phyloP scores from a whole-genome alignment of 768 basidiomycete species.

The Tylopilus rubrobrunneus region DNA sequence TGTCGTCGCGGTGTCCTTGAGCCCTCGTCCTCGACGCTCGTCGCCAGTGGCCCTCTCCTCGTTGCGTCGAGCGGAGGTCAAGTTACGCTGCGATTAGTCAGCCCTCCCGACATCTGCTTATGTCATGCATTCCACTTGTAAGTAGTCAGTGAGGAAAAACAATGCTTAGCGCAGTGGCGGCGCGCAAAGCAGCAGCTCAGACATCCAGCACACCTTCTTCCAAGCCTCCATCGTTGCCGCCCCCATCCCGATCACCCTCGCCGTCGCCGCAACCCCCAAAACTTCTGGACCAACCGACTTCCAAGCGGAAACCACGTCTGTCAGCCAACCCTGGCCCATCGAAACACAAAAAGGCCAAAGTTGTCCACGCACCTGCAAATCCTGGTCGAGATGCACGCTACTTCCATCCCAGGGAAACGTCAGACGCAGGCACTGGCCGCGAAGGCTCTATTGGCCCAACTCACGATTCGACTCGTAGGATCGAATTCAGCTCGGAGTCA shows the following conservation, averaged over 20 bases:
- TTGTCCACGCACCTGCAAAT: constrained; percentile 26
- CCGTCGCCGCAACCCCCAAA: constrained; percentile 8
- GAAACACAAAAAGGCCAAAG: constrained; percentile 29
- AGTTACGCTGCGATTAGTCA: too few relatives aligned
- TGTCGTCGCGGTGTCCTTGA: too few relatives aligned
- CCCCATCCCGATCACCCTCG: constrained; percentile 5
- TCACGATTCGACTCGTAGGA: constrained; percentile 35
- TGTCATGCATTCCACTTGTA: too few relatives aligned
- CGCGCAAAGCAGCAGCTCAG: constrained; percentile 49
- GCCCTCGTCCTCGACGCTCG: too few relatives aligned
- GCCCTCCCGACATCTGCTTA: too few relatives aligned
- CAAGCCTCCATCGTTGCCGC: constrained; percentile 8
- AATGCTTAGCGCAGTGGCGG: constrained; percentile 74
- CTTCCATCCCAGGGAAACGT: constrained; percentile 33
- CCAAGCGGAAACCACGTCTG: constrained; percentile 45
- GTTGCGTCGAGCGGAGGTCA: too few relatives aligned
- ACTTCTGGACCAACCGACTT: constrained; percentile 20
- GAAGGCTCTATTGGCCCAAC: background rate
- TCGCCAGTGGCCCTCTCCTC: too few relatives aligned
- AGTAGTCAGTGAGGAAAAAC: background rate
- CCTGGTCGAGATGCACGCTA: constrained; percentile 24
- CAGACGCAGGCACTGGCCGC: constrained; percentile 23
- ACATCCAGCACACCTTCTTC: constrained; percentile 12
- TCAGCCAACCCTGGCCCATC: constrained; percentile 19
- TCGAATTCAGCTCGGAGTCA: constrained; percentile 33